Evolutionary conservation across 805 yeast genomes (phyloP), one percentile per base, ranked within the genome.

Genomic region (Starmerella riodocensis): DNA sequence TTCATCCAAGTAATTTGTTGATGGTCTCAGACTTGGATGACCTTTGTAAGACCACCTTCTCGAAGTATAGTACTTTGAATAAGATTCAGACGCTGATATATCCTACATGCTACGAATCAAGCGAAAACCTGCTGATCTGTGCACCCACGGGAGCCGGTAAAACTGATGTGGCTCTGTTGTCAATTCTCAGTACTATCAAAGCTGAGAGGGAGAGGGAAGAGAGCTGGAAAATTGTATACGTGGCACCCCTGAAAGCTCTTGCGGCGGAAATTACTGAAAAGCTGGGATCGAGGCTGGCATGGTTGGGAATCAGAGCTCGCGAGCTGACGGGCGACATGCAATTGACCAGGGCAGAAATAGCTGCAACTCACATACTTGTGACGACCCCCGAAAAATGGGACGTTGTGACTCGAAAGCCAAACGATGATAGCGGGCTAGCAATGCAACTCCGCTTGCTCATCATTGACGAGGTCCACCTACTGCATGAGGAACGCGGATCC

Each of bases 91-190:
- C 94, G 14, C 65, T 91, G 45, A 93, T 88, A 1, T 91, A 68
- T 50, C 94, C 94, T 0, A 83, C 86, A 12, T 97, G 94, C 0
- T 91, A 88, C 57, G 75, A 79, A 40, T 79, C 96, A 4, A 85
- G 82, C 57, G 96, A 88, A 53, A 88, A 88, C 54, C 82, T 91
- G 94, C 64, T 86, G 36, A 84, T 86, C 4, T 86, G 96, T 73
- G 95, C 96, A 0, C 96, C 96, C 1, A 86, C 96, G 0, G 96
- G 96, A 68, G 94, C 96, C 5, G 96, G 96, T 71, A 86, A 86
- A 56, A 86, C 96, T 0, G 95, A 86, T 58, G 88, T 86, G 21
- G 96, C 96, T 0, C 60, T 86, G 42, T 62, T 86, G 28, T 66
- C 95, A 0, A 75, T 86, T 46, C 62, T 86, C 37, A 88, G 80